Conservation (phyloP, 306 rosid species). For the Albizia julibrissin region DNA sequence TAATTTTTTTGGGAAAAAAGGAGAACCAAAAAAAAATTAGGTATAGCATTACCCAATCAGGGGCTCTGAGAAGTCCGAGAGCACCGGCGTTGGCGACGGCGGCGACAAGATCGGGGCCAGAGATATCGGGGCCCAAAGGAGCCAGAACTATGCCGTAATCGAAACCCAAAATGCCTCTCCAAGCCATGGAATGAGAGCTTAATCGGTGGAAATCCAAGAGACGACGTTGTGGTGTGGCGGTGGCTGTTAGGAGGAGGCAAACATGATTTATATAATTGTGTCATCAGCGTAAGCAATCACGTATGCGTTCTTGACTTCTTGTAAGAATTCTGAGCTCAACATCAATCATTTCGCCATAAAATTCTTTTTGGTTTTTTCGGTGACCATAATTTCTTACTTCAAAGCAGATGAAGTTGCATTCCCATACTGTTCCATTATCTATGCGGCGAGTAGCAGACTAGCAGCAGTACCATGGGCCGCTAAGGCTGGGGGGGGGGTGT, state of each 20-base stretch:
- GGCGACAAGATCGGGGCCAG: constrained; percentile 79
- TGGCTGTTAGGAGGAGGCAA: neutral
- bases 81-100: constrained; percentile 84
- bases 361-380: too few relatives aligned
- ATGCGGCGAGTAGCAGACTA: too few relatives aligned
- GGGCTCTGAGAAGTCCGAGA: constrained; percentile 69
- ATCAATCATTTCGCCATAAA: neutral
- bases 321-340: neutral
- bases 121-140: constrained; percentile 83
- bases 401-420: neutral
- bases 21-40: neutral
- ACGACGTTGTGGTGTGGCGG: too few relatives aligned
- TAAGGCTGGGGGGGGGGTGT: too few relatives aligned
- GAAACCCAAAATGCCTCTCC: constrained; percentile 71
- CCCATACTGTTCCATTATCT: too few relatives aligned
- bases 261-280: neutral
- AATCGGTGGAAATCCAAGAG: neutral
- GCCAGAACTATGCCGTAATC: constrained; percentile 73
- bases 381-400: too few relatives aligned
- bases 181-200: constrained; percentile 41
- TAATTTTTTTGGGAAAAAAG: neutral
- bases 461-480: too few relatives aligned
- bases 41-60: constrained; percentile 55
- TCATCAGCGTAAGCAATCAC: neutral
- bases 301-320: neutral